A percentile compares a stretch with the other conserved stretches of the same genome.
phyloP scores from a whole-genome alignment of 352 stramenopile genomes.

The Elongisporangium anandrum region DNA sequence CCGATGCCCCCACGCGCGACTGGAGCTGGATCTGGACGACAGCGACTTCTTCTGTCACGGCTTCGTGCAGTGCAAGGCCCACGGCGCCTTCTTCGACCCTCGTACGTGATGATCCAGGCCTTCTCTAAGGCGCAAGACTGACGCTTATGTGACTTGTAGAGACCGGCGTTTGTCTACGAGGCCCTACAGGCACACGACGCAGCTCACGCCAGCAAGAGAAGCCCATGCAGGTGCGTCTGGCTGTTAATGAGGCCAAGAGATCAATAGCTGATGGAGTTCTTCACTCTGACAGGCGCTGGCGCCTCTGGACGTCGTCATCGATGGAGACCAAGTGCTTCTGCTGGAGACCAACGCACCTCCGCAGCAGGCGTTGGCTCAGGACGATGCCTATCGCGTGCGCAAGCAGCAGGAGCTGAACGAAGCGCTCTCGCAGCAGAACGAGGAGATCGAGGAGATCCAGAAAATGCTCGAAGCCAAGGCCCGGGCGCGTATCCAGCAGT shows the following conservation, averaged over 20 bases:
- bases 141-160: constrained; percentile 9
- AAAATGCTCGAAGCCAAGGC: constrained; percentile 47
- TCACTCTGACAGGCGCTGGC: constrained; percentile 22
- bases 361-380: constrained; percentile 14
- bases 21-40: constrained; percentile 79
- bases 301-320: constrained; percentile 30
- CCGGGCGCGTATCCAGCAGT: constrained; percentile 40
- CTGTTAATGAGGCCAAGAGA: constrained; percentile 2
- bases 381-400: constrained; percentile 29
- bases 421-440: constrained; percentile 28
- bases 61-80: constrained; percentile 78
- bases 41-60: constrained; percentile 78
- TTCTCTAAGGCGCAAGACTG: not conserved
- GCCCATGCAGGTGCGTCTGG: constrained; percentile 22
- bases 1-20: constrained; percentile 57
- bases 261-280: constrained; percentile 10
- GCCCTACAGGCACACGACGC: constrained; percentile 30
- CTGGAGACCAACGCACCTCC: constrained; percentile 12
- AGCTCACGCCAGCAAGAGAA: constrained; percentile 12
- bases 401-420: constrained; percentile 40
- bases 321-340: constrained; percentile 40
- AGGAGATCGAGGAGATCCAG: constrained; percentile 55
- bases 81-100: constrained; percentile 79
- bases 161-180: constrained; percentile 62
- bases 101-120: constrained; percentile 13